Evolutionary conservation across 1,284 basidiomycete genomes (phyloP).

Genomic region (Anthracocystis setariae): DNA sequence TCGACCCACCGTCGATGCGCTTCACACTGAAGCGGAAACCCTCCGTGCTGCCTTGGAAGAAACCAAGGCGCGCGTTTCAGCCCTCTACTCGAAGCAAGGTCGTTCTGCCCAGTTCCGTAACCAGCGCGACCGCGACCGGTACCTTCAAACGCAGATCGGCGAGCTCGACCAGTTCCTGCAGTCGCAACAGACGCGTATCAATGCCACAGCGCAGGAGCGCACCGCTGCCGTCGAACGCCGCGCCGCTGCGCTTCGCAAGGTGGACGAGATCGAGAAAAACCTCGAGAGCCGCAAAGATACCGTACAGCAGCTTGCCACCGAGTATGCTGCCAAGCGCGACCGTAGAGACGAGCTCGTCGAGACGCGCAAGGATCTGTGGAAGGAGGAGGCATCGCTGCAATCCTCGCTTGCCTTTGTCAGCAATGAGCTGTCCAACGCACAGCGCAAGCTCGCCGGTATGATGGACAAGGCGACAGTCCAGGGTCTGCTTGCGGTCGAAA

Average conservation of each 20-base stretch:
- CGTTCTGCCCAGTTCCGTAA: conserved; percentile 60
- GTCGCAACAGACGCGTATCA: conserved; percentile 41
- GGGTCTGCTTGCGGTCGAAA: conserved; percentile 84
- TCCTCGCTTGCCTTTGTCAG: conserved; percentile 81
- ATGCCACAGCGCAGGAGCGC: conserved; percentile 41
- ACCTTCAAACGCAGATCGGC: conserved; percentile 53
- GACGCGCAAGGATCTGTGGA: conserved; percentile 73
- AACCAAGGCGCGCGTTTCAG: conserved; percentile 53
- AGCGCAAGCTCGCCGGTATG: conserved; percentile 83
- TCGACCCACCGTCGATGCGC: conserved; percentile 76
- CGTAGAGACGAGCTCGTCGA: conserved; percentile 67
- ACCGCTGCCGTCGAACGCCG: conserved; percentile 30
- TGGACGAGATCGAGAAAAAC: conserved; percentile 75
- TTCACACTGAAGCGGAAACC: conserved; percentile 73
- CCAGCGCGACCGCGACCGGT: conserved; percentile 60
- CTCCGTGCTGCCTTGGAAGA: conserved; percentile 72
- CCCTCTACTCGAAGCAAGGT: conserved; percentile 62
- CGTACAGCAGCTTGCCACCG: conserved; percentile 41
- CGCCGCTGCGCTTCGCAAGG: conserved; percentile 72
- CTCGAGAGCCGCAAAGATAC: conserved; percentile 72
- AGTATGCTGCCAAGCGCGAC: conserved; percentile 52
- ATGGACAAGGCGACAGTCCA: conserved; percentile 90
- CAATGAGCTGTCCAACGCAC: conserved; percentile 82
- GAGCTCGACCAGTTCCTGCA: conserved; percentile 42
- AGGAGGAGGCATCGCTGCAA: conserved; percentile 77